phyloP scores from a whole-genome alignment of 73 alveolate species.

The Symbiodinium natans region DNA sequence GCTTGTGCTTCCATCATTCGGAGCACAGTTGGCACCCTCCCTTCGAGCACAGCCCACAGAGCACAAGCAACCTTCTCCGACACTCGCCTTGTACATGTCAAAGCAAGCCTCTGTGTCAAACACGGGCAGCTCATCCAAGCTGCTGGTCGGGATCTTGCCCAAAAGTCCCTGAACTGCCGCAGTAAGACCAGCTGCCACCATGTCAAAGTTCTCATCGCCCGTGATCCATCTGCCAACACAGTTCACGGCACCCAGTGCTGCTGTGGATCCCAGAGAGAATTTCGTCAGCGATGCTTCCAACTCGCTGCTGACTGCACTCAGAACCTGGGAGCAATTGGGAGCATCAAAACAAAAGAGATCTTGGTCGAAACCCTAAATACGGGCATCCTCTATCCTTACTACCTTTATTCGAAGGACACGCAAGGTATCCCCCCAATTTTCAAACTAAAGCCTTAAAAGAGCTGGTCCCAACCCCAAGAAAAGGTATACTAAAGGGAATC shows the following conservation, averaged over 20 bases:
- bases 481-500: too few relatives aligned
- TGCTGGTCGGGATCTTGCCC: constrained; percentile 27
- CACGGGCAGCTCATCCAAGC: constrained; percentile 17
- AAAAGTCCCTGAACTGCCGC: not conserved
- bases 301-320: constrained; percentile 7
- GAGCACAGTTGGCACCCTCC: not conserved
- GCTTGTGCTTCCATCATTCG: not conserved
- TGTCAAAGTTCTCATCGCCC: not conserved
- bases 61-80: constrained; percentile 22
- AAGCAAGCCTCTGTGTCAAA: not conserved
- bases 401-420: too few relatives aligned
- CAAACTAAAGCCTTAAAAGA: too few relatives aligned
- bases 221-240: constrained; percentile 1
- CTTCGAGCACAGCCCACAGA: constrained; percentile 1
- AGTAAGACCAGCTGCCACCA: not conserved
- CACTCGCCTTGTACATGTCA: not conserved
- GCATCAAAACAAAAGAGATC: not conserved
- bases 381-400: too few relatives aligned
- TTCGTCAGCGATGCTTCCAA: not conserved
- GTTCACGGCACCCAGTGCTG: not conserved
- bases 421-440: not conserved
- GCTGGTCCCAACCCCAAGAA: too few relatives aligned
- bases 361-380: not conserved
- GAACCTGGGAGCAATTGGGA: not conserved
- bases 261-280: not conserved